Conservation (phyloP, 2,329 filamentous ascomycete species). For the Madurella fahalii region DNA sequence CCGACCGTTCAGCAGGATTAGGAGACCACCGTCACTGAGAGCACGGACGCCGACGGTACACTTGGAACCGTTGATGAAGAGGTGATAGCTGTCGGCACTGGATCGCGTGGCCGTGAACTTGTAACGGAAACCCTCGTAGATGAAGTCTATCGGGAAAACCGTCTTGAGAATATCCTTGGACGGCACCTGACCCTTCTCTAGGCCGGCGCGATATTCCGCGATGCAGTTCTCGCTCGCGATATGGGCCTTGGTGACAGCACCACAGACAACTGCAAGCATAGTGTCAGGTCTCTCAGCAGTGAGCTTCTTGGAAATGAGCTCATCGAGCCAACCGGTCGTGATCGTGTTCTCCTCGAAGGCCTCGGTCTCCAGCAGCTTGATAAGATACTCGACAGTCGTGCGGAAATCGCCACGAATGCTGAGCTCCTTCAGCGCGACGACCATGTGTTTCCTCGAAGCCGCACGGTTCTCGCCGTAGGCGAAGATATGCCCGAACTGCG, state of each 20-base stretch:
- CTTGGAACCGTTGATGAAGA: slow-evolving; percentile 99
- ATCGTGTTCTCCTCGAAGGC: slow-evolving; percentile 99
- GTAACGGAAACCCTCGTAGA: slow-evolving; percentile 94
- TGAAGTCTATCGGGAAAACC: slow-evolving; percentile 96
- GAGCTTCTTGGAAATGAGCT: slow-evolving; percentile 95
- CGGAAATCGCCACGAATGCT: slow-evolving; percentile 99
- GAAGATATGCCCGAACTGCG: slow-evolving; percentile 98
- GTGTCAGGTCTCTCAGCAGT: slow-evolving; percentile 93
- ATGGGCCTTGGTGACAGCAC: slow-evolving; percentile 92
- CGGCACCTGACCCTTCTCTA: slow-evolving; percentile 96
- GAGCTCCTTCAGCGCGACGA: slow-evolving; percentile 94
- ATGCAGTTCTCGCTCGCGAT: slow-evolving; percentile 89
- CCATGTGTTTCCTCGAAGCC: slow-evolving; percentile 97
- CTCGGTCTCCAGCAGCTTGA: slow-evolving; percentile 96
- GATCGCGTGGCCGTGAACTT: slow-evolving; percentile 97
- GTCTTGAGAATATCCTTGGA: slow-evolving; percentile 97
- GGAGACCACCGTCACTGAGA: slow-evolving; percentile 86
- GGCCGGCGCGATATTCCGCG: slow-evolving; percentile 76
- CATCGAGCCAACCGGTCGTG: slow-evolving; percentile 96
- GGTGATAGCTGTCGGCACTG: slow-evolving; percentile 87
- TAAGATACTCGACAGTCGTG: slow-evolving; percentile 97
- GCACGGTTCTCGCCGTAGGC: slow-evolving; percentile 97
- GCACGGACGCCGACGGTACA: slow-evolving; percentile 89
- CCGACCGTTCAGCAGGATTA: slow-evolving; percentile 84
- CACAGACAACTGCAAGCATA: slow-evolving; percentile 90